Evolutionary conservation across 2,329 filamentous ascomycete genomes (phyloP), one percentile per base, ranked within the genome.

Genomic region (Aspergillus neoniger): DNA sequence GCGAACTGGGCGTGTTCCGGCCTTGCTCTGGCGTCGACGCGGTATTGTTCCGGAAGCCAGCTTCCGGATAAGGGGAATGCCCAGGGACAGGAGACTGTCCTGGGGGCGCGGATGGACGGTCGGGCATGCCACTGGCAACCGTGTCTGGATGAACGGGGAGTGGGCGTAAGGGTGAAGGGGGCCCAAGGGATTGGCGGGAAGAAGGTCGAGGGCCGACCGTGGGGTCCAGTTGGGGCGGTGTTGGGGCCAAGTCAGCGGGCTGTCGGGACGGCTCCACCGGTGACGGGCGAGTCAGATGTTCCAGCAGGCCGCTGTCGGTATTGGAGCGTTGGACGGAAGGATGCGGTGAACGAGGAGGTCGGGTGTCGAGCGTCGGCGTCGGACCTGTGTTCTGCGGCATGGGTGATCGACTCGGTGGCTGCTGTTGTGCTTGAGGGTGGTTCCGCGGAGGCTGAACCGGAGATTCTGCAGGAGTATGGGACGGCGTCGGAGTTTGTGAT

Each of bases 1-100:
- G 68, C 44, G 64, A 60, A 15, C 63, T 80, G 36, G 82, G 81
- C 17, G 81, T 83, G 61, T 73, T 80, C 58, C 80, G 78, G 12
- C 81, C 79, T 58, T 75, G 69, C 63, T 86, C 79, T 64, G 63
- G 61, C 84, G 77, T 66, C 49, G 64, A 57, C 58, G 61, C 55
- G 63, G 61, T 36, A 28, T 69, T 54, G 60, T 68, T 72, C 52
- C 65, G 70, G 48, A 70, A 70, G 60, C 65, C 61, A 21, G 62
- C 41, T 41, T 57, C 58, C 32, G 62, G 56, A 58, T 57, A 65
- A 25, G 66, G 48, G 3, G 59, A 49, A 50, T 61, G 65, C 39
- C 67, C 63, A 15, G 14, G 23, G 21, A 28, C 23, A 17, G 47
- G 23, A 30, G 25, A 55, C 57, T 60, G 55, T 3, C 53, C 53